Percentiles rank a stretch among this genome's conserved stretches.
Conservation (phyloP, 2,329 filamentous ascomycete genomes). For the Colletotrichum sublineola region DNA sequence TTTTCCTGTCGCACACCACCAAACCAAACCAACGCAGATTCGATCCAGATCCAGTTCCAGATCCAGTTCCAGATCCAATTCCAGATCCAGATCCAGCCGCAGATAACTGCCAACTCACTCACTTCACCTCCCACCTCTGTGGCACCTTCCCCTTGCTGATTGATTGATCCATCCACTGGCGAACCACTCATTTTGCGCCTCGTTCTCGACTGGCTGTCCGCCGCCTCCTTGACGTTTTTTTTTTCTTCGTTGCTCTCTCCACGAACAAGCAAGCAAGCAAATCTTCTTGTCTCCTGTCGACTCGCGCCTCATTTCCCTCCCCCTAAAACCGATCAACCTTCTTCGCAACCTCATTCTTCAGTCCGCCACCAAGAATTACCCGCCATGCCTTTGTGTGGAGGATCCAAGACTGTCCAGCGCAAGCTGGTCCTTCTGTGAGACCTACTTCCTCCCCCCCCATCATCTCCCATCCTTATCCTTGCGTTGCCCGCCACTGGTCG, state of each 20-base stretch:
- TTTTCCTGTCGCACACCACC: conserved; percentile 21
- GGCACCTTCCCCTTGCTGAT: conserved; percentile 19
- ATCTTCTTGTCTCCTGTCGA: conserved; percentile 3
- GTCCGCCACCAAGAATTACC: not conserved
- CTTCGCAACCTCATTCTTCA: not conserved
- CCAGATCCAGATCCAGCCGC: conserved; percentile 1
- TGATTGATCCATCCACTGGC: not conserved
- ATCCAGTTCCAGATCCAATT: not conserved
- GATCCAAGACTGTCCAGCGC: conserved; percentile 89
- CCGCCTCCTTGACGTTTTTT: not conserved
- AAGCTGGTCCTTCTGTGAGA: conserved; percentile 94
- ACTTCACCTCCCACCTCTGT: not conserved
- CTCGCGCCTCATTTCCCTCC: conserved; percentile 9
- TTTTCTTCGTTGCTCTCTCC: conserved; percentile 7
- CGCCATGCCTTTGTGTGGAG: conserved; percentile 66
- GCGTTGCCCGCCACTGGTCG: conserved; percentile 22
- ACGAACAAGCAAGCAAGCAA: conserved; percentile 21
- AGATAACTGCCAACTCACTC: conserved; percentile 16
- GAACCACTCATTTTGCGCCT: conserved; percentile 12
- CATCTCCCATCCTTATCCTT: not conserved
- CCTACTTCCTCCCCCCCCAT: conserved; percentile 43
- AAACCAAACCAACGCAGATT: not conserved
- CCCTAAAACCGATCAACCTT: not conserved
- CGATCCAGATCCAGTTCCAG: not conserved
- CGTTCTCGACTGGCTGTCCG: not conserved